phyloP scores from a whole-genome alignment of 2,329 filamentous ascomycete species.

The Aspergillus candidus region DNA sequence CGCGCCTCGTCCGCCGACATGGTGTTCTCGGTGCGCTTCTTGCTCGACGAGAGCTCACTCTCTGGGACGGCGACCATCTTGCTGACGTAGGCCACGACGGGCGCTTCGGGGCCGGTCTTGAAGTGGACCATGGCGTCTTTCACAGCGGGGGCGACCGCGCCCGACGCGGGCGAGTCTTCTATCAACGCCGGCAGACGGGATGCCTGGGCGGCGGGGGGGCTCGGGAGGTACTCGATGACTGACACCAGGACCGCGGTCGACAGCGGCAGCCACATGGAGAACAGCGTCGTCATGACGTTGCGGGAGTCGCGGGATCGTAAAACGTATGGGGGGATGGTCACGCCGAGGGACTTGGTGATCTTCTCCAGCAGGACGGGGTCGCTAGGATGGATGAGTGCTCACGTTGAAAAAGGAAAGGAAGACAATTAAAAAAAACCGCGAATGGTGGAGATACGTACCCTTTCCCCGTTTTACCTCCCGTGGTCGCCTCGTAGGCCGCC shows the following conservation, averaged over 20 bases:
- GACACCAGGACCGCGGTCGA: slow-evolving; percentile 91
- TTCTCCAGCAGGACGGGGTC: slow-evolving; percentile 81
- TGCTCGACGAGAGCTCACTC: slow-evolving; percentile 81
- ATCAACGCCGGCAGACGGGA: slow-evolving; percentile 74
- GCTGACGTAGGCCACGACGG: slow-evolving; percentile 89
- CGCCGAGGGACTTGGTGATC: slow-evolving; percentile 83
- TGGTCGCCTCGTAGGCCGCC: slow-evolving; percentile 90
- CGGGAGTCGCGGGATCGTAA: slow-evolving; percentile 76
- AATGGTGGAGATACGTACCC: slow-evolving; percentile 52
- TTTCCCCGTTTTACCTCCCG: slow-evolving; percentile 72
- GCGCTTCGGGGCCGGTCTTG: slow-evolving; percentile 62
- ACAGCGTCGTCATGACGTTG: slow-evolving; percentile 77
- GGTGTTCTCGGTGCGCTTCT: slow-evolving; percentile 61
- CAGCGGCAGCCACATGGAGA: slow-evolving; percentile 82
- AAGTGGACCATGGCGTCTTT: slow-evolving; percentile 79
- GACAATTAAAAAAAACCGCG: slow-evolving; percentile 22
- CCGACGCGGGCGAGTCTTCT: slow-evolving; percentile 69
- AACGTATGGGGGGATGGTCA: slow-evolving; percentile 79
- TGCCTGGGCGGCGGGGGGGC: slow-evolving; percentile 72
- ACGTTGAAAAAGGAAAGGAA: slow-evolving; percentile 27
- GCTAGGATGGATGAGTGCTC: slow-evolving; percentile 33
- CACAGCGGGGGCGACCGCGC: slow-evolving; percentile 61
- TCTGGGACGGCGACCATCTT: slow-evolving; percentile 97
- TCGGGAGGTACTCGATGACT: slow-evolving; percentile 86
- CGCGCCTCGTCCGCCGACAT: slow-evolving; percentile 85